Evolutionary conservation across 2,329 filamentous ascomycete genomes (phyloP), one percentile per base, ranked within the genome.

Genomic region (Aureobasidium pullulans): DNA sequence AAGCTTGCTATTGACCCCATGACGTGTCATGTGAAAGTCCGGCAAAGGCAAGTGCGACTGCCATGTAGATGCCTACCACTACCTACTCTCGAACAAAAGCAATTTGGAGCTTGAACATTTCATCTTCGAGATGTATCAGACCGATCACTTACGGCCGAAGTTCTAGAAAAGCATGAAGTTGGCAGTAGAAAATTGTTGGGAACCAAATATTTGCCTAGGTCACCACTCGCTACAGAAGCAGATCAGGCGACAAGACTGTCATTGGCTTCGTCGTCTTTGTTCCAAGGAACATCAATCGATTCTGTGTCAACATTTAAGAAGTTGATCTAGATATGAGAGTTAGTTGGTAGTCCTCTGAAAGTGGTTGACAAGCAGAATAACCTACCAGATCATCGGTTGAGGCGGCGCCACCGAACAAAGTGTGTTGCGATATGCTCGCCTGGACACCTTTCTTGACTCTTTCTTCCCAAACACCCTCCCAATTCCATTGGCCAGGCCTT

Each of bases 391-490:
- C 90, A 70, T 91, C 88, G 9, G 81, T 75, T 32, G 76, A 75
- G 44, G 80, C 79, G 5, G 78, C 76, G 61, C 79, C 80, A 6
- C 90, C 90, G 74, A 86, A 97, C 28, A 97, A 75, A 4, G 90
- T 85, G 1, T 85, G 77, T 65, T 97, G 93, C 1, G 89, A 89
- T 52, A 90, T 75, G 68, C 90, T 96, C 9, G 82, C 80, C 53
- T 86, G 82, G 44, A 96, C 83, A 16, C 88, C 88, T 71, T 87
- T 89, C 72, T 84, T 86, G 1, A 96, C 92, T 58, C 93, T 82
- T 64, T 92, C 87, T 70, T 95, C 89, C 93, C 93, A 99, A 0
- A 97, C 93, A 0, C 93, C 92, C 68, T 96, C 90, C 93, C 93
- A 97, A 69, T 96, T 96, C 93, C 93, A 97, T 67, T 96, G 88